phyloP scores from a whole-genome alignment of 2,329 filamentous ascomycete genomes.

The Talaromyces atroroseus region DNA sequence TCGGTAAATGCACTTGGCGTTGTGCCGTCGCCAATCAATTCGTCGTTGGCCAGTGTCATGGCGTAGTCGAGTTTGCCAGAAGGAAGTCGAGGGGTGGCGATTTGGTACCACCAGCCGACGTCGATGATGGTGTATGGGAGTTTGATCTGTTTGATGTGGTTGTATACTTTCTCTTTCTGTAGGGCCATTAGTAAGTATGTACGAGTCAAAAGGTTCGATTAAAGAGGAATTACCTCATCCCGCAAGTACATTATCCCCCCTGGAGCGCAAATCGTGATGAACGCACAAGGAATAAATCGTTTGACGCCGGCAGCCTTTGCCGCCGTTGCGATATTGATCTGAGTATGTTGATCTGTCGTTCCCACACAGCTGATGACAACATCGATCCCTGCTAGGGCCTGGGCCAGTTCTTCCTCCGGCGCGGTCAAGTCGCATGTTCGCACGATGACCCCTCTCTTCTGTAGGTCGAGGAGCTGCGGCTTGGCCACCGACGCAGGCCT shows the following conservation, averaged over 20 bases:
- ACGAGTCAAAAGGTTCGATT: too few relatives aligned
- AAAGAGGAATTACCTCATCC: constrained; percentile 21
- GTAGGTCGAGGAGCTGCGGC: constrained; percentile 30
- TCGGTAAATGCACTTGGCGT: constrained; percentile 37
- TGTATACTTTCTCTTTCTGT: constrained; percentile 44
- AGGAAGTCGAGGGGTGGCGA: constrained; percentile 33
- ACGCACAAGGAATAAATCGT: constrained; percentile 45
- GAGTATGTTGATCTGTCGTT: constrained; percentile 20
- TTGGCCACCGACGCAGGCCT: constrained; percentile 41
- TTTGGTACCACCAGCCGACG: constrained; percentile 50
- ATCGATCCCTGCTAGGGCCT: constrained; percentile 27
- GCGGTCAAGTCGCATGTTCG: constrained; percentile 16
- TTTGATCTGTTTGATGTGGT: constrained; percentile 38
- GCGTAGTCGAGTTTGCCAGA: constrained; percentile 37
- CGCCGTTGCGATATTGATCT: constrained; percentile 39
- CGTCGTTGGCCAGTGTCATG: constrained; percentile 34
- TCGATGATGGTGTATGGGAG: constrained; percentile 51
- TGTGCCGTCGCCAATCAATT: constrained; percentile 21
- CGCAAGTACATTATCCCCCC: constrained; percentile 31
- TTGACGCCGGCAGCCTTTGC: constrained; percentile 42
- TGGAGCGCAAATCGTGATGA: constrained; percentile 34
- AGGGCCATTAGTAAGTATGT: not conserved
- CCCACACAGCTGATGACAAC: constrained; percentile 37
- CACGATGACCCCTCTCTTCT: constrained; percentile 33
- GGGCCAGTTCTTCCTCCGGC: constrained; percentile 5